phyloP scores from a whole-genome alignment of 1,284 basidiomycete genomes.

The Pseudozyma sp. region DNA sequence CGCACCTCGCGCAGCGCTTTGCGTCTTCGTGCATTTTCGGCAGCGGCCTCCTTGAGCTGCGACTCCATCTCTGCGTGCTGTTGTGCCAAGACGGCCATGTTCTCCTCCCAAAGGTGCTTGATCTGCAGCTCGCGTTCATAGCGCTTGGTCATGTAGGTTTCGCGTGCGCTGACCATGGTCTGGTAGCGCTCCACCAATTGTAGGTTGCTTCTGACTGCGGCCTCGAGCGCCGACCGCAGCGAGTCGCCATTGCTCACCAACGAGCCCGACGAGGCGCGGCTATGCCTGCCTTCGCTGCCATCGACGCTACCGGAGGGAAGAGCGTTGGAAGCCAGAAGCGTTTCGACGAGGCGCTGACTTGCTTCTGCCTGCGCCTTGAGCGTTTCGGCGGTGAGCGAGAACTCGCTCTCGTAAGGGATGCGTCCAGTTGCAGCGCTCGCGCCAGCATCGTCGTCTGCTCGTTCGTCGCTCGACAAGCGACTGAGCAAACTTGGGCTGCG shows the following conservation, averaged over 20 bases:
- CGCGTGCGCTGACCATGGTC: constrained; percentile 81
- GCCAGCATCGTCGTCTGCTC: constrained; percentile 32
- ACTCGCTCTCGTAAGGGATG: constrained; percentile 47
- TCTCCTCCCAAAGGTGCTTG: constrained; percentile 86
- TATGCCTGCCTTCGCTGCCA: constrained; percentile 69
- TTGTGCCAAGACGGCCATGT: constrained; percentile 83
- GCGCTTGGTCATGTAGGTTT: constrained; percentile 75
- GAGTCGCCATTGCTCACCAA: constrained; percentile 28
- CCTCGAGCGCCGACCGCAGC: constrained; percentile 30
- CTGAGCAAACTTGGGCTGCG: constrained; percentile 54
- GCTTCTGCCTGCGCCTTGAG: constrained; percentile 52
- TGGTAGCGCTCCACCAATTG: constrained; percentile 78
- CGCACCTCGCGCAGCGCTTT: constrained; percentile 66
- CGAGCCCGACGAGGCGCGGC: constrained; percentile 72
- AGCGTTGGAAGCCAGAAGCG: constrained; percentile 16
- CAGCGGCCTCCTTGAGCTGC: constrained; percentile 73
- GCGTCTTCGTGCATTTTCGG: constrained; percentile 71
- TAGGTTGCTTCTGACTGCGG: constrained; percentile 32
- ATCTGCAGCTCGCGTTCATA: constrained; percentile 82
- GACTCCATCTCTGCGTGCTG: constrained; percentile 87
- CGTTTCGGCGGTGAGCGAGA: constrained; percentile 47
- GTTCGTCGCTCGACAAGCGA: constrained; percentile 44
- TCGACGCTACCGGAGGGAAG: constrained; percentile 21
- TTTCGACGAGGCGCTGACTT: constrained; percentile 42
- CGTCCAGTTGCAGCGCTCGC: constrained; percentile 17